Base-by-base conservation (phyloP, 2,329 filamentous ascomycete genomes). In the Colletotrichum eleusines region DNA sequence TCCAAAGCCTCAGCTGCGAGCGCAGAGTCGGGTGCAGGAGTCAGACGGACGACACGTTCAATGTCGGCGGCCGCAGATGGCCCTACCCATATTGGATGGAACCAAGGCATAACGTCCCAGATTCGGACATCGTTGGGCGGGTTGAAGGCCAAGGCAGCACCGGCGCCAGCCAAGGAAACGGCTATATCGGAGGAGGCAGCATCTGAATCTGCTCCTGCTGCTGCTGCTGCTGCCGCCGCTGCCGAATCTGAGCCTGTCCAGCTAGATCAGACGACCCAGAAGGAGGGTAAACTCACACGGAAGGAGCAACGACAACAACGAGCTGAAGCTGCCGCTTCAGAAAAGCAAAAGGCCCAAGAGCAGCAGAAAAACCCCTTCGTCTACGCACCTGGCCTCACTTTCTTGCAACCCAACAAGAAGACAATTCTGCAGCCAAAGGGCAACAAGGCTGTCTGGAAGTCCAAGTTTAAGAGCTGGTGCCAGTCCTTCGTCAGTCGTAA, bases 381-480 rank as follows among this genome's bases (percentile, higher is more conserved):
- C 33, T 62, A 68, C 58, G 58, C 28, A 1, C 50, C 62, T 7
- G 68, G 68, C 31, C 46, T 71, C 12, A 18, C 53, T 7, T 58
- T 71, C 23, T 35, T 28, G 0, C 59, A 68, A 7, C 68, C 68
- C 26, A 63, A 35, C 68, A 71, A 71, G 44, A 71, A 59, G 44
- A 71, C 51, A 18, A 42, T 71, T 18, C 38, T 71, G 58, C 50
- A 57, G 40, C 64, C 68, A n/a, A 71, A 71, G 51, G 58, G 68
- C 6, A 62, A 63, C 51, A 71, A 50, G 11, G 58, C 58, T 11
- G 64, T 63, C 11, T 82, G 80, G 81, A 70, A 73, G n/a, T 73
- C 73, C n/a, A 74, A 80, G 59, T 78, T 82, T 65, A 76, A 77
- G 59, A 78, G 78, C 61, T 82, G 81, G 81, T 73, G 76, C 35